Percentiles rank a stretch among this genome's conserved stretches.
phyloP scores from a whole-genome alignment of 169 alveolate species.

The Plasmodium chabaudi region DNA sequence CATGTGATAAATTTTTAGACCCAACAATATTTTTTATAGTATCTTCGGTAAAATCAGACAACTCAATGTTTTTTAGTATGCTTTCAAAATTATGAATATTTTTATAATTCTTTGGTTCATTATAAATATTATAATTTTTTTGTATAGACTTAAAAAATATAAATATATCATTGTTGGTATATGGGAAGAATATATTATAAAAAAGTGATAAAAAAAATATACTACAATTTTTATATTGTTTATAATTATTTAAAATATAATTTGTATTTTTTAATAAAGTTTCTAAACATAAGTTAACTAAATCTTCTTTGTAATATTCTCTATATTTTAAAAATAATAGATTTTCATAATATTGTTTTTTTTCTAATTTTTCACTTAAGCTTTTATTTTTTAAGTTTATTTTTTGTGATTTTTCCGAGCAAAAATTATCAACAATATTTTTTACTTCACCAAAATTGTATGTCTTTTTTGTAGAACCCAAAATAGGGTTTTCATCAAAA shows the following conservation, averaged over 20 bases:
- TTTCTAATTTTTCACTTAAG: slow-evolving; percentile 34
- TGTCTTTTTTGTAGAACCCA: no score
- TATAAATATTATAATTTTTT: slow-evolving; percentile 13
- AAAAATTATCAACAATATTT: slow-evolving; percentile 44
- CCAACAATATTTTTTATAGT: slow-evolving; percentile 16
- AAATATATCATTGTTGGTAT: slow-evolving; percentile 38
- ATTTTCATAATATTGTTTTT: slow-evolving; percentile 66
- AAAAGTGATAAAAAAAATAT: slow-evolving; percentile 54
- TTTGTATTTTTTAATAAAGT: slow-evolving; percentile 52
- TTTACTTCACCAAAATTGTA: slow-evolving; percentile 23
- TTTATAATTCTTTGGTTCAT: slow-evolving; percentile 5
- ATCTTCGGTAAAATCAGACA: slow-evolving; percentile 40
- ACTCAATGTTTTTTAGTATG: slow-evolving; percentile 36
- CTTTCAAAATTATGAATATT: slow-evolving; percentile 12
- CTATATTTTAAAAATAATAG: slow-evolving; percentile 59
- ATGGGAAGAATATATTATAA: slow-evolving; percentile 63
- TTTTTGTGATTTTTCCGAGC: slow-evolving; percentile 9
- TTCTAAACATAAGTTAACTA: slow-evolving; percentile 54
- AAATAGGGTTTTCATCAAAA: neutral
- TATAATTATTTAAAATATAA: slow-evolving; percentile 67
- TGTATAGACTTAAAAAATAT: slow-evolving; percentile 44
- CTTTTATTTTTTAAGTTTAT: slow-evolving; percentile 15
- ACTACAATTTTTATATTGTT: slow-evolving; percentile 67
- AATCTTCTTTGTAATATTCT: slow-evolving; percentile 72
- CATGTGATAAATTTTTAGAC: slow-evolving; percentile 25